Base-by-base conservation (phyloP, 1,284 basidiomycete species). In the Abortiporus biennis region DNA sequence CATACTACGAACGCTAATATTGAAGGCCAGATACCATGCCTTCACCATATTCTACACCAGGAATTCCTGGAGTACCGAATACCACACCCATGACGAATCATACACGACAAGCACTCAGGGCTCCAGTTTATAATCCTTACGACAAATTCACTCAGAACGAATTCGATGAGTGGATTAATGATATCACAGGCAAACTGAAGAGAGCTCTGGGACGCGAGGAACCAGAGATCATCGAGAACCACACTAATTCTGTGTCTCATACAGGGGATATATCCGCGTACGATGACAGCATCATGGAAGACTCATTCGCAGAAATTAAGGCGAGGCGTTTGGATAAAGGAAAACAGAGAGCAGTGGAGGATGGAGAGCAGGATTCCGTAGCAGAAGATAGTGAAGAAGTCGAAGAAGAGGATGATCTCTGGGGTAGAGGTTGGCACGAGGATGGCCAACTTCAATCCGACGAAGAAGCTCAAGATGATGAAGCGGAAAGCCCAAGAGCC, bases 151-250 rank as follows among this genome's bases (percentile, higher is more conserved):
- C 78, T 4, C 71, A 78, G 55, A 60, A 67, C 2, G 73, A 83
- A 48, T 83, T 84, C 53, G 78, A 84, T 66, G 64, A 67, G 54
- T 83, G 77, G 75, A 81, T 85, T 53, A 71, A 66, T 48, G 76
- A 69, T 52, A 72, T 85, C 36, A 83, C 78, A 1, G 60, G 68
- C 46, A 63, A 71, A 40, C 59, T 85, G 20, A 68, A 68, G 45
- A 65, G 61, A 35, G 80, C 79, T 24, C 61, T 83, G 6, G 74
- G 74, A 1, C 67, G 70, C 37, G 65, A 65, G 27, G 53, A 61
- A n/a, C 45, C 36, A 17, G 6, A 33, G 22, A 47, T 35, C 15
- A 4, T 25, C n/a, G 20, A 9, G 13, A 6, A 16, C 31, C 44
- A 23, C 15, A 22, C 30, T 45, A 30, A 40, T 13, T 45, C 46